phyloP scores from a whole-genome alignment of 192 early-diverging fungal species.

The Jimgerdemannia flammicorona region DNA sequence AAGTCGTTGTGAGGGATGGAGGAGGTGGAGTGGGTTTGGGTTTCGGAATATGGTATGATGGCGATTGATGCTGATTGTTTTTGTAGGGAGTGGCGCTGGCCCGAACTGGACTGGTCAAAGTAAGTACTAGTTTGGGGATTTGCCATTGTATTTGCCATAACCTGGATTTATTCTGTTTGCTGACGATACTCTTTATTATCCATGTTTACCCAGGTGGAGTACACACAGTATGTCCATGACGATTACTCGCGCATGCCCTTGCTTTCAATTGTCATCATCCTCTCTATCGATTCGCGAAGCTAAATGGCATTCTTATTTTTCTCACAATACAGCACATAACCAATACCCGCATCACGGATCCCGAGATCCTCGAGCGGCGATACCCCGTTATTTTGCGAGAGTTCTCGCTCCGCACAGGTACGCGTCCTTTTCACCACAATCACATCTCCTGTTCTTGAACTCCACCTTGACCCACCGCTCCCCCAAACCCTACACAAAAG shows the following conservation, averaged over 20 bases:
- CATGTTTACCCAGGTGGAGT: slow-evolving; percentile 13
- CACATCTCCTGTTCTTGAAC: background rate
- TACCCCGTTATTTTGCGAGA: slow-evolving; percentile 87
- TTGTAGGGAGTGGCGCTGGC: slow-evolving; percentile 74
- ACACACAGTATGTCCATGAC: slow-evolving; percentile 25
- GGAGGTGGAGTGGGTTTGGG: slow-evolving; percentile 2
- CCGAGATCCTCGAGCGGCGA: slow-evolving; percentile 88
- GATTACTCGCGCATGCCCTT: background rate
- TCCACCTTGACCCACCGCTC: background rate
- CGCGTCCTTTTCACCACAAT: background rate
- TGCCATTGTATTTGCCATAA: no score
- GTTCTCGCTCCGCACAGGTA: slow-evolving; percentile 67
- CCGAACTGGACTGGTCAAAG: slow-evolving; percentile 85
- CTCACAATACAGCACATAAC: slow-evolving; percentile 74
- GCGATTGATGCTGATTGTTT: background rate
- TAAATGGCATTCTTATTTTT: background rate
- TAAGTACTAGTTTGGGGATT: background rate
- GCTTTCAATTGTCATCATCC: background rate
- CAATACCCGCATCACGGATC: slow-evolving; percentile 97
- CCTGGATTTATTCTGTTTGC: background rate
- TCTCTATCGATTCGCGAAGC: background rate
- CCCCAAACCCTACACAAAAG: slow-evolving; percentile 2
- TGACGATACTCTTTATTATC: background rate
- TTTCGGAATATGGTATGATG: slow-evolving; percentile 3
- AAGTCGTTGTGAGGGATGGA: slow-evolving; percentile 18